phyloP scores from a whole-genome alignment of 768 basidiomycete species.

The Pleurotus salmoneostramineus region DNA sequence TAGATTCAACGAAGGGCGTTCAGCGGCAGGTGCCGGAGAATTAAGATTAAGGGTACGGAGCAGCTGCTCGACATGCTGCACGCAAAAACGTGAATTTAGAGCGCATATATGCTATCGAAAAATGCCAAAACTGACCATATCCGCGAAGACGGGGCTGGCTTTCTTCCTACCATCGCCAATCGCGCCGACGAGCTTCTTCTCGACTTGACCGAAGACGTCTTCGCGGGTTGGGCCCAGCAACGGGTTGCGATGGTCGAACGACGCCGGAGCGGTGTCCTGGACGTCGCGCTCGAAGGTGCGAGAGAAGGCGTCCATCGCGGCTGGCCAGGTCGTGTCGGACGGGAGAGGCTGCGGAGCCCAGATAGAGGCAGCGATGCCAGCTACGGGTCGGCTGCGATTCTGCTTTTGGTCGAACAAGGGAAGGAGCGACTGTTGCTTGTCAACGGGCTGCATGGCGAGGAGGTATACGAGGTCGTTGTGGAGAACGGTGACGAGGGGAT shows the following conservation, averaged over 20 bases:
- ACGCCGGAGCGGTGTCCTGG: constrained; percentile 15
- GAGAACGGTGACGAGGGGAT: constrained; percentile 1
- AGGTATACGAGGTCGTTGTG: neutral
- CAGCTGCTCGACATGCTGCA: constrained; percentile 76
- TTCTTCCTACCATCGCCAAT: constrained; percentile 80
- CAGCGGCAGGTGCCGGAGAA: constrained; percentile 57
- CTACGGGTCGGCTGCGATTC: constrained; percentile 35
- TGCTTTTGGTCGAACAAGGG: constrained; percentile 36
- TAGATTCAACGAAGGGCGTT: constrained; percentile 38
- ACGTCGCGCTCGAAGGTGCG: constrained; percentile 42
- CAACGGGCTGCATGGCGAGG: constrained; percentile 27
- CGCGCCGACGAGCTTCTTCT: constrained; percentile 48
- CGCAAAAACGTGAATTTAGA: constrained; percentile 9
- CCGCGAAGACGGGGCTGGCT: constrained; percentile 50
- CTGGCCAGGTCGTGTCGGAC: constrained; percentile 65
- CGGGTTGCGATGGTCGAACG: constrained; percentile 20
- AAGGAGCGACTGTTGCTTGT: constrained; percentile 28
- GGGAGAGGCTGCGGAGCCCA: constrained; percentile 83
- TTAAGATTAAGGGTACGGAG: constrained; percentile 76
- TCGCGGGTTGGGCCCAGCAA: constrained; percentile 38
- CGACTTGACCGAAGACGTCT: constrained; percentile 62
- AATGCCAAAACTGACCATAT: constrained; percentile 37
- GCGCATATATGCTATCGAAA: constrained; percentile 17
- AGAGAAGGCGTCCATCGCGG: constrained; percentile 57
- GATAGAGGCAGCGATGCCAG: constrained; percentile 54